Conservation (phyloP, 2,329 filamentous ascomycete species). For the Diplodia scrobiculata region DNA sequence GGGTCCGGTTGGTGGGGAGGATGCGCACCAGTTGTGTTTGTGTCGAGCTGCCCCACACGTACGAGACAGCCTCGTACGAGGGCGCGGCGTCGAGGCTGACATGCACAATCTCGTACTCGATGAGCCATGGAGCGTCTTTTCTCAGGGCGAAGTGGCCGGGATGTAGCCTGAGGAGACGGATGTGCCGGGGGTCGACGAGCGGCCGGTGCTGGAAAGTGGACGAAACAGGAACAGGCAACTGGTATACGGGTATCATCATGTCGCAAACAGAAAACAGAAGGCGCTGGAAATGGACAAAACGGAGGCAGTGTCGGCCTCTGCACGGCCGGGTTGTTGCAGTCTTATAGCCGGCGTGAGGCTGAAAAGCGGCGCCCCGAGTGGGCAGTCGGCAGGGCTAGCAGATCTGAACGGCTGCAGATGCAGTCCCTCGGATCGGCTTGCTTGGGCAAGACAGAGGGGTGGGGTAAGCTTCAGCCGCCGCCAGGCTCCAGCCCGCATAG, state of each 20-base stretch:
- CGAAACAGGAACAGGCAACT: not conserved
- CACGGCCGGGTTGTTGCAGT: not conserved
- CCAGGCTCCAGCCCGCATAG: not conserved
- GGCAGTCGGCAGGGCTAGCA: constrained; percentile 7
- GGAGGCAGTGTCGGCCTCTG: not conserved
- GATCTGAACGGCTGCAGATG: not conserved
- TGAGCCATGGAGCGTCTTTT: constrained; percentile 10
- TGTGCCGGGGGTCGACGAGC: not conserved
- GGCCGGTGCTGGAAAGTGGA: constrained; percentile 6
- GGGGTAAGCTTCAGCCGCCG: constrained; percentile 18
- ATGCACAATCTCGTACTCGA: constrained; percentile 15
- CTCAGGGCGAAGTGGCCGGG: constrained; percentile 1
- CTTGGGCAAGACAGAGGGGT: constrained; percentile 7
- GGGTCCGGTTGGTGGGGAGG: constrained; percentile 9
- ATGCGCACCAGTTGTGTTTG: constrained; percentile 17
- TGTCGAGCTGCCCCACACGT: constrained; percentile 30
- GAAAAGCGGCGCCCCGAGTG: constrained; percentile 2
- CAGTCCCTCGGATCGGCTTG: not conserved
- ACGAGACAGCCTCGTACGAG: constrained; percentile 30
- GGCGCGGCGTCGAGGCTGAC: constrained; percentile 3
- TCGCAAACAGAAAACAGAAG: not conserved
- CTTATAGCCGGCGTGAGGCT: constrained; percentile 23
- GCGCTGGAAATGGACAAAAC: no score
- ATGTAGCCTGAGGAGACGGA: constrained; percentile 3
- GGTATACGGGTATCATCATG: constrained; percentile 26